Evolutionary conservation across 2,329 filamentous ascomycete species (phyloP), one percentile per base, ranked within the genome.

Genomic region (Karstenula rhodostoma): DNA sequence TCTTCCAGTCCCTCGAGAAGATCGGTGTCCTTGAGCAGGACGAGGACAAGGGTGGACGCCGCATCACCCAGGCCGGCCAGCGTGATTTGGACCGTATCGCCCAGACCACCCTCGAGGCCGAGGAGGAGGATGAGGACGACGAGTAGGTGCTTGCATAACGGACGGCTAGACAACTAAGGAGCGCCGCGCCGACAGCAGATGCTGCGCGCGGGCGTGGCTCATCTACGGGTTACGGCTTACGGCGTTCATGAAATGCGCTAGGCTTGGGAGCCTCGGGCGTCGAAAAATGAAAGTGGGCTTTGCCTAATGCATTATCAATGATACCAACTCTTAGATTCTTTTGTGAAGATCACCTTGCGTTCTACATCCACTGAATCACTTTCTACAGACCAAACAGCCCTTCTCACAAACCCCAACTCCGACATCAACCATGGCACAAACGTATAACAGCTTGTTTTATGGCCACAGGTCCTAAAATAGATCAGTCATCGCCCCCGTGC

Each of bases 1-100:
- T 96, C 81, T 86, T 97, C 82, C 95, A 99, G 88, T 87, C 94
- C 66, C 91, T 99, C 62, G 95, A 97, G 91, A 97, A 98, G 91
- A 97, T 99, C 78, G 94, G 94, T 83, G 94, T 99, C 75, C 86
- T 99, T 67, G 95, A 99, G 90, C 86, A 91, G 79, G 94, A 97
- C 77, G 94, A 97, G 88, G 94, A 98, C 73, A 97, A 97, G 89
- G 95, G 95, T 84, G 95, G 95, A 79, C 92, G 95, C 80, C 90
- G 95, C 83, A 98, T 99, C 85, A 98, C 95, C 78, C 93, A 98
- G 88, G 89, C 89, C 79, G 95, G 95, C 80, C 94, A 97, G 89
- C 92, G 95, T 87, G 95, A 99, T 91, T 88, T 99, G 88, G 95
- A 98, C 87, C 94, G 82, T 71, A 84, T 84, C 68, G 82, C 82